Evolutionary conservation across 176 grass and related monocot species (phyloP), one percentile per base, ranked within the genome.

Genomic region (Triticum turgidum): DNA sequence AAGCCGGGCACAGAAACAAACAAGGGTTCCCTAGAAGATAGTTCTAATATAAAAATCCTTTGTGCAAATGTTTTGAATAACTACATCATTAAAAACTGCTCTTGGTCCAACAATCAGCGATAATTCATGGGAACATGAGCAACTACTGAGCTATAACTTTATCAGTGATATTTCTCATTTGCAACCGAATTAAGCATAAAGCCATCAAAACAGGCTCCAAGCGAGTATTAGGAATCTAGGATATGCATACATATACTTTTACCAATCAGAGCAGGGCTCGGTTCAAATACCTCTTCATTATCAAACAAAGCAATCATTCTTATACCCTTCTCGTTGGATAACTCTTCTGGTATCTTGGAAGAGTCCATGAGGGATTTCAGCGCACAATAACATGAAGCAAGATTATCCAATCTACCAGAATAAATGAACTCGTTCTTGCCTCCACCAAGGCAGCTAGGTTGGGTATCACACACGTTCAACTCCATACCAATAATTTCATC

Each of bases 241-340:
- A 82, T 59, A 78, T 41, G 54, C 39, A 72, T 70, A 7, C 9
- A 62, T 77, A 49, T 49, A 49, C 2, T 59, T 80, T 61, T 47
- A 86, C 4, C 5, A 79, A 77, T 45, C 54, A 84, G 39, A 61
- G 32, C 11, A 84, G 1, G 1, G 9, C 18, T 83, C 42, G 22
- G 30, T 83, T 54, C 34, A 15, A 71, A 3, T 89, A 98, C 96
- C 96, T 98, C 96, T 90, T 98, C 96, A 11, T 98, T 98, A 87
- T 98, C 96, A 76, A 98, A 98, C 81, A 98, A 81, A 83, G 93
- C 96, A 87, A 98, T 69, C 93, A 98, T 98, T 88, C 96, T 95
- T 69, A 95, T 85, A 56, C 93, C 83, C 44, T 88, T 90, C 73
- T 98, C 96, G 88, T 93, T 84, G 80, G 86, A 91, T 49, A 95